These are phyloP conservation scores for Ascomycota sp. DNA, from an alignment of 2,329 filamentous ascomycete genomes.

Conservation along the genomic window DNA sequence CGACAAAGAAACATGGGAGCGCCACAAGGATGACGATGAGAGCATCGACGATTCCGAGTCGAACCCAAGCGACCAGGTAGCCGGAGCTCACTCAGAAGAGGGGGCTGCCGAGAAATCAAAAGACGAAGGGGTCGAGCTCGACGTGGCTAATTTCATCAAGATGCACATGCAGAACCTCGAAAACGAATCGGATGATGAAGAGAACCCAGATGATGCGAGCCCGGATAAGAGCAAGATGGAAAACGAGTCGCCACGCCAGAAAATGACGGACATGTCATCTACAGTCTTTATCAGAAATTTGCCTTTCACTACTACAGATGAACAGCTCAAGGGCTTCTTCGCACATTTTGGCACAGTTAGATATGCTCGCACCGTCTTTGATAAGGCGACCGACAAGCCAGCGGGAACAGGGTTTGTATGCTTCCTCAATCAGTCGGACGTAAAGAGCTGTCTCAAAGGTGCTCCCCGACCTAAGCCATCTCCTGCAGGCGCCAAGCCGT, in stretches of 20 bases:
- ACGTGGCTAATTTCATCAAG: constrained; percentile 35
- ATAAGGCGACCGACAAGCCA: constrained; percentile 65
- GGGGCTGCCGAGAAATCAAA: constrained; percentile 12
- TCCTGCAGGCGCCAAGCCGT: constrained; percentile 41
- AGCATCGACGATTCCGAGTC: constrained; percentile 15
- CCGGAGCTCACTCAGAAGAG: constrained; percentile 10
- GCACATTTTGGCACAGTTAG: constrained; percentile 69
- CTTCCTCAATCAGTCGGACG: constrained; percentile 63
- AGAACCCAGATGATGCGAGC: constrained; percentile 18
- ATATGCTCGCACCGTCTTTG: constrained; percentile 81
- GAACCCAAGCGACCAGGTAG: constrained; percentile 10
- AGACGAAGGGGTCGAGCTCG: constrained; percentile 22
- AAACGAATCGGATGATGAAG: constrained; percentile 30
- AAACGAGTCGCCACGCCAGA: constrained; percentile 12
- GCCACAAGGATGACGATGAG: constrained; percentile 24
- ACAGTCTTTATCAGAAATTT: constrained; percentile 90
- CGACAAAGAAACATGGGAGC: constrained; percentile 71
- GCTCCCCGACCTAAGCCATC: constrained; percentile 42
- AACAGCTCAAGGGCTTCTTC: constrained; percentile 69
- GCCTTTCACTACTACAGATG: constrained; percentile 72
- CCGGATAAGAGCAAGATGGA: constrained; percentile 20
- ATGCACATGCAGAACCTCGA: constrained; percentile 36
- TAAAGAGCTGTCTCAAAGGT: constrained; percentile 51
- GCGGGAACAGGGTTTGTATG: constrained; percentile 90
- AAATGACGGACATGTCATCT: constrained; percentile 41